Evolutionary conservation across 176 grass and related monocot genomes (phyloP).

Genomic region (Zea mays): Zm-B73-REFERENCE-NAM-5.0 NC_050102.1:107938001-107938500

Average conservation of each 20-base stretch:
- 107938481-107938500: too few species aligned
- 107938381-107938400: too few species aligned
- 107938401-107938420: too few species aligned
- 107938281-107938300: background rate
- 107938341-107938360: too few species aligned
- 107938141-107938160: slow-evolving; percentile 7
- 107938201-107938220: slow-evolving; percentile 4
- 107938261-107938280: slow-evolving; percentile 23
- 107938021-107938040: background rate
- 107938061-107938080: slow-evolving; percentile 11
- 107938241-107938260: slow-evolving; percentile 13
- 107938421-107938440: too few species aligned
- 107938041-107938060: background rate
- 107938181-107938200: slow-evolving; percentile 3
- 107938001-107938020: slow-evolving; percentile 1
- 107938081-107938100: slow-evolving; percentile 5
- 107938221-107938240: slow-evolving; percentile 5
- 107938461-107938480: too few species aligned
- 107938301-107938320: too few species aligned
- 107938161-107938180: slow-evolving; percentile 20
- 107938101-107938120: background rate
- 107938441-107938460: too few species aligned
- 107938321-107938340: too few species aligned
- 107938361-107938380: too few species aligned
- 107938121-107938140: background rate